A percentile compares a stretch with the other conserved stretches of the same genome.
Conservation (phyloP, 164 flowering plant species). For the Kingdonia uniflora region DNA sequence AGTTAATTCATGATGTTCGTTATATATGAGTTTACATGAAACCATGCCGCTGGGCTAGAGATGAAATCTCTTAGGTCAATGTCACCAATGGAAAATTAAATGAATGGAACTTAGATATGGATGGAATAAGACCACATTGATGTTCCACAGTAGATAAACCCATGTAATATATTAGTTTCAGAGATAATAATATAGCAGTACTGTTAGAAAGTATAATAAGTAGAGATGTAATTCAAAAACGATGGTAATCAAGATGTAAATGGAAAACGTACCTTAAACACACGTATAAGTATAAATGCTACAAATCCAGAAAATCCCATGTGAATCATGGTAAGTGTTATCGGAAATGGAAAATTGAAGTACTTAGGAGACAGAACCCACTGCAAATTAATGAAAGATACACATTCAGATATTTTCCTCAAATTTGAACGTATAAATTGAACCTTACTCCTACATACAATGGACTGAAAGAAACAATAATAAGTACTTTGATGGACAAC, state of each 20-base stretch:
- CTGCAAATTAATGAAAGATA: constrained; percentile 36
- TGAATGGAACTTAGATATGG: too few species aligned
- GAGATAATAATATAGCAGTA: too few species aligned
- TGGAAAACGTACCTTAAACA: constrained; percentile 61
- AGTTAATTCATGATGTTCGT: too few species aligned
- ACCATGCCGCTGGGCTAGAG: neutral
- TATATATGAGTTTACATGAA: too few species aligned
- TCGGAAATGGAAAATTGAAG: constrained; percentile 91
- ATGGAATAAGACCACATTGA: too few species aligned
- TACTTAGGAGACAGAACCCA: constrained; percentile 99
- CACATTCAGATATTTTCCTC: neutral
- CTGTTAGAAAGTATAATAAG: neutral
- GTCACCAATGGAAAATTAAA: too few species aligned
- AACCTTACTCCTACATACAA: too few species aligned
- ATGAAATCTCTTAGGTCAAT: too few species aligned
- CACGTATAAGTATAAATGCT: constrained; percentile 83
- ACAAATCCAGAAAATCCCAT: constrained; percentile 94
- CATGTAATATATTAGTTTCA: neutral
- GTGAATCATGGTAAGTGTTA: constrained; percentile 97
- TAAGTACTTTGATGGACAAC: too few species aligned
- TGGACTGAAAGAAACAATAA: too few species aligned
- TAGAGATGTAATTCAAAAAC: neutral
- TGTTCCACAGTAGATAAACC: too few species aligned
- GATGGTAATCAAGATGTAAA: neutral
- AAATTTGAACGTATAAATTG: too few species aligned